Base-by-base conservation (phyloP, 1,139 yeast genomes). In the Insectozyma bohioensis region DNA sequence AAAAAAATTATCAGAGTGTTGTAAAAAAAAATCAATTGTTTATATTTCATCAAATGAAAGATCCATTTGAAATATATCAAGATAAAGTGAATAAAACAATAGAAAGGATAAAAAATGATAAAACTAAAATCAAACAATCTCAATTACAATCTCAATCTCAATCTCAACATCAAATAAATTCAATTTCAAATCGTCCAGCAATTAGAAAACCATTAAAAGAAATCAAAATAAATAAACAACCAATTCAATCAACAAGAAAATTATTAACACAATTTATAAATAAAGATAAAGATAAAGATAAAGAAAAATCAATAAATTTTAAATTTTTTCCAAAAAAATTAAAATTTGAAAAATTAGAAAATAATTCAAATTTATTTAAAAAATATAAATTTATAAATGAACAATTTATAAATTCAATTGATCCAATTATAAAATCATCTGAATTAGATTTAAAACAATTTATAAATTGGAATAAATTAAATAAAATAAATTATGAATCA, bases 381-480 rank as follows among this genome's bases (percentile, higher is more conserved):
- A 33, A 28, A 15, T 40, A 26, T 24, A 12, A 30, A 8, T 25
- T 24, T 22, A 30, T 40, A 17, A 31, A 29, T n/a, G 19, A 30
- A 11, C 41, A 36, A 16, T 20, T 18, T 6, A 26, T 26, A 23
- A 20, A 29, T n/a, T 21, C 23, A 6, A 20, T 17, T 4, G 40
- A 37, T 20, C 32, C 31, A n/a, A 21, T 30, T 7, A 28, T 27
- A 4, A 20, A 10, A 3, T 14, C 16, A 8, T 31, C 35, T 20
- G 26, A 34, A 3, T 17, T 14, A n/a, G 15, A 33, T 12, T 20
- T 36, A 16, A 20, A 26, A 15, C 14, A 7, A n/a, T 10, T 34
- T 2, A 28, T 16, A 14, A 25, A 33, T 26, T 40, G 43, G 43
- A 35, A 30, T 14, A 37, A 33, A 22, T 26, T 27, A 8, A 33